These are phyloP conservation scores for Leccinum angustisporum DNA, from an alignment of 1,284 basidiomycete genomes.

Conservation along the genomic window DNA sequence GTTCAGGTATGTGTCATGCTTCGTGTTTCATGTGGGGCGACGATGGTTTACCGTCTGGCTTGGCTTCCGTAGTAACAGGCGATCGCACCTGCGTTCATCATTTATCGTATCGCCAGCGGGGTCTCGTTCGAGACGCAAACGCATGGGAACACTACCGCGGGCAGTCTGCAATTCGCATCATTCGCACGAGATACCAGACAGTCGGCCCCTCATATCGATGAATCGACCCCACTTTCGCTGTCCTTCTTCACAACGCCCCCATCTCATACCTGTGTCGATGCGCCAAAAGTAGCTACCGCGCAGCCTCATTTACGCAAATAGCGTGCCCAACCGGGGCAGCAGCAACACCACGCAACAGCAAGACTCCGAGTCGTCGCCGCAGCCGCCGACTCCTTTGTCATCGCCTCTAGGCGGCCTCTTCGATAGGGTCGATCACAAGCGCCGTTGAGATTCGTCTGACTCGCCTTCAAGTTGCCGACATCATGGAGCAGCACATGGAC, in stretches of 20 bases:
- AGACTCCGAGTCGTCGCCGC: too few relatives aligned
- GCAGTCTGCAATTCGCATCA: constrained; percentile 12
- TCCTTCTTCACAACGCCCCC: too few relatives aligned
- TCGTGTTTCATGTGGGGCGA: background rate
- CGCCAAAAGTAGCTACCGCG: too few relatives aligned
- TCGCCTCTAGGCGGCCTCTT: too few relatives aligned
- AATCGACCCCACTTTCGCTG: too few relatives aligned
- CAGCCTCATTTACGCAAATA: too few relatives aligned
- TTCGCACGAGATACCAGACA: background rate
- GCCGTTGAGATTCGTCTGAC: too few relatives aligned
- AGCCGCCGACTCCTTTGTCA: too few relatives aligned
- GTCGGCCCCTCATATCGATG: background rate
- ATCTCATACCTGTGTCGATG: too few relatives aligned
- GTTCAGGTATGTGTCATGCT: constrained; percentile 19
- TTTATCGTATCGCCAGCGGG: constrained; percentile 22
- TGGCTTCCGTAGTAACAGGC: background rate
- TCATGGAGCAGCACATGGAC: constrained; percentile 64
- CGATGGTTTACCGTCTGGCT: background rate
- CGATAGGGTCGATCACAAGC: too few relatives aligned
- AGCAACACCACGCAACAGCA: too few relatives aligned
- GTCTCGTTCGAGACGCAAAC: constrained; percentile 19
- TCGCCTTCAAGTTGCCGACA: constrained; percentile 51
- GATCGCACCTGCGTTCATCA: constrained; percentile 23
- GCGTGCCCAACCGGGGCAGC: too few relatives aligned
- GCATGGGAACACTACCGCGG: background rate